A percentile compares a stretch with the other conserved stretches of the same genome.
Conservation (phyloP, 306 rosid species). For the Quercus engelmannii region DNA sequence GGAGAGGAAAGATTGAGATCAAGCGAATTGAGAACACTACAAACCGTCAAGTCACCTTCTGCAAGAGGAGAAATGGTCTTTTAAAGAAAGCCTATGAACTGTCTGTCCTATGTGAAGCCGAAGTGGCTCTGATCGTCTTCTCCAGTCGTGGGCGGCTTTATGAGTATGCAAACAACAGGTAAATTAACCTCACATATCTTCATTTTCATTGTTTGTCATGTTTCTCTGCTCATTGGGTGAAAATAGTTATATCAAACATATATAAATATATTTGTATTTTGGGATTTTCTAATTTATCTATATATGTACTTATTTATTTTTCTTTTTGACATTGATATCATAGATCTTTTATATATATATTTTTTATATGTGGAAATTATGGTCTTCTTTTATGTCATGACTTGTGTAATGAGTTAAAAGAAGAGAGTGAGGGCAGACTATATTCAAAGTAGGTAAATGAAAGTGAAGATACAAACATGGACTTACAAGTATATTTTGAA, state of each 20-base stretch:
- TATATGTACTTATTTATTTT: not conserved
- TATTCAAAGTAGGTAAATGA: too few species aligned
- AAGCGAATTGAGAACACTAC: slow-evolving; percentile 95
- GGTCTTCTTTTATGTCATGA: too few species aligned
- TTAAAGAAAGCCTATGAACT: slow-evolving; percentile 91
- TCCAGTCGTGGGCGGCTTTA: slow-evolving; percentile 90
- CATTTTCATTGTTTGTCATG: not conserved
- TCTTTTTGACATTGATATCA: not conserved
- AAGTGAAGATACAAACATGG: too few species aligned
- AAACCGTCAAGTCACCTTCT: slow-evolving; percentile 87
- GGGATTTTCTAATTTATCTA: not conserved
- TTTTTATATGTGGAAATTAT: too few species aligned
- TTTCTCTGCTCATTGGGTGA: not conserved
- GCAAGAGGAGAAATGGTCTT: slow-evolving; percentile 92
- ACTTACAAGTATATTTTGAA: too few species aligned
- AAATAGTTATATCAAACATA: not conserved
- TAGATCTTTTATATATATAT: not conserved
- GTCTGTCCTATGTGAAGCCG: slow-evolving; percentile 93
- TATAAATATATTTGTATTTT: not conserved
- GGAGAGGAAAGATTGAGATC: slow-evolving; percentile 93
- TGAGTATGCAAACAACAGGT: slow-evolving; percentile 88
- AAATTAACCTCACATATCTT: not conserved
- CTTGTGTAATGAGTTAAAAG: too few species aligned
- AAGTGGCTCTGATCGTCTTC: slow-evolving; percentile 90
- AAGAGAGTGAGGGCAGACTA: too few species aligned